These are phyloP conservation scores for Barbarea vulgaris DNA, from an alignment of 345 rosid species.

Conservation along the genomic window DNA sequence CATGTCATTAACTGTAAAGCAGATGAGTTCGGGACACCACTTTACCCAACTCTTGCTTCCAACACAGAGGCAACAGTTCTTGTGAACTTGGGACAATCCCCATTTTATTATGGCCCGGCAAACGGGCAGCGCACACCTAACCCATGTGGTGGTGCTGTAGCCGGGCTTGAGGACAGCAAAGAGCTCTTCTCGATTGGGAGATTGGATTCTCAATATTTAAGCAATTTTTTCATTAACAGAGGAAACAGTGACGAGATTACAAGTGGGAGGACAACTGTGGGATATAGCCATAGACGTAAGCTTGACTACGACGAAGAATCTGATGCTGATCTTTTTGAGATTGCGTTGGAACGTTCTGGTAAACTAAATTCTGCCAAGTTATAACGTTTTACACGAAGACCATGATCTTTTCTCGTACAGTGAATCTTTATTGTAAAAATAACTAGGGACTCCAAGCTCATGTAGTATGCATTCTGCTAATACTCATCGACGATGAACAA, in stretches of 20 bases:
- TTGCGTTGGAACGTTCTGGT: constrained; percentile 59
- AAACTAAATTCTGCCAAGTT: constrained; percentile 47
- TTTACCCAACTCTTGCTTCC: constrained; percentile 43
- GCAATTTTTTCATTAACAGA: constrained; percentile 47
- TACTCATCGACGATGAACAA: neutral
- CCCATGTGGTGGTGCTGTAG: constrained; percentile 46
- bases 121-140: constrained; percentile 39
- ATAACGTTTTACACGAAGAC: constrained; percentile 13
- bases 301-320: constrained; percentile 76
- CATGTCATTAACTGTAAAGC: constrained; percentile 44
- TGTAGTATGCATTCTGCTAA: neutral
- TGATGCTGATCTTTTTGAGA: constrained; percentile 91
- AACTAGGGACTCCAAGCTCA: neutral
- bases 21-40: constrained; percentile 44
- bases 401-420: neutral
- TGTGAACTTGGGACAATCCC: constrained; percentile 44
- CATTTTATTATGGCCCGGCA: constrained; percentile 41
- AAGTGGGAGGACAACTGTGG: constrained; percentile 39
- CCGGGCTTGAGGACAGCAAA: constrained; percentile 77
- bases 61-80: constrained; percentile 28
- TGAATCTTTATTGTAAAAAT: constrained; percentile 17
- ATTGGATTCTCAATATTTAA: constrained; percentile 78
- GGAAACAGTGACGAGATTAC: constrained; percentile 42
- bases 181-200: constrained; percentile 94
- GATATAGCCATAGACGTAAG: constrained; percentile 34